Evolutionary conservation across 441 rosid genomes (phyloP).

Genomic region (Jatropha multifida): DNA sequence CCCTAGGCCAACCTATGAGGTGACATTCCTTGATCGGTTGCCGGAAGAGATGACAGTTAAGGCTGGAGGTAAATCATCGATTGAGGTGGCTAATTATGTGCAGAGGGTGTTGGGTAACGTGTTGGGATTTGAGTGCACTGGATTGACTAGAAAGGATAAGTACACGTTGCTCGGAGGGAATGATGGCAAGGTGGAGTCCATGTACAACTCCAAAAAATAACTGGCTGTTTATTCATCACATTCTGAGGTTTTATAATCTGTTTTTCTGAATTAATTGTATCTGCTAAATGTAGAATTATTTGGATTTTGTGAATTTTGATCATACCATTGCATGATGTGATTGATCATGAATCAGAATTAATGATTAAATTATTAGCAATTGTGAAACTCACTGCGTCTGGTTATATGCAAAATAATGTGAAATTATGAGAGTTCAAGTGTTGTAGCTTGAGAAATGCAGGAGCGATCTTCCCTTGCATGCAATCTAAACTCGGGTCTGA

Average conservation of each 20-base stretch:
- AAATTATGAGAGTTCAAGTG: not conserved
- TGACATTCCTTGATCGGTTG: slow-evolving; percentile 79
- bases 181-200: slow-evolving; percentile 94
- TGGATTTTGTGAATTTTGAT: not conserved
- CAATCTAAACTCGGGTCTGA: no score
- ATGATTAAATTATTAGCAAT: not conserved
- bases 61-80: slow-evolving; percentile 80
- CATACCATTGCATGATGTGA: not conserved
- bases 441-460: not conserved
- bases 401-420: not conserved
- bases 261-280: not conserved
- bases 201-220: slow-evolving; percentile 50
- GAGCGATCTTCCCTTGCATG: no score
- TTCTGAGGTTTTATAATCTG: not conserved
- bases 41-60: slow-evolving; percentile 81
- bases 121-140: slow-evolving; percentile 79
- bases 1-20: slow-evolving; percentile 87
- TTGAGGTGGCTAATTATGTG: slow-evolving; percentile 94
- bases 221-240: not conserved
- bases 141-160: slow-evolving; percentile 88
- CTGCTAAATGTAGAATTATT: not conserved
- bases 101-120: slow-evolving; percentile 77
- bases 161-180: slow-evolving; percentile 89
- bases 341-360: not conserved
- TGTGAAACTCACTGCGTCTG: not conserved